Base-by-base conservation (phyloP, 495 filamentous ascomycete species). In the Parathielavia hyrcaniae region DNA sequence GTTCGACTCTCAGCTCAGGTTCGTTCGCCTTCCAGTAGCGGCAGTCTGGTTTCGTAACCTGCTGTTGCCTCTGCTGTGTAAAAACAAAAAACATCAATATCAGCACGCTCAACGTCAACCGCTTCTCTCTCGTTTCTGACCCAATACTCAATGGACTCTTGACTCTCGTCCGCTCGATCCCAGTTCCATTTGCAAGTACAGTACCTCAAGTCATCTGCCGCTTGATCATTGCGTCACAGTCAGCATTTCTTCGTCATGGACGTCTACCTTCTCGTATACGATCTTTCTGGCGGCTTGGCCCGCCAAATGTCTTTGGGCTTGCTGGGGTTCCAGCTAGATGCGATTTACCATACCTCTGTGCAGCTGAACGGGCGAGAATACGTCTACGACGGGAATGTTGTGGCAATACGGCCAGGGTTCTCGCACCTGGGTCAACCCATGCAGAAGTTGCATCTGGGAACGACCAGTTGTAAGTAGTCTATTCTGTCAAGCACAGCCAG, bases 251-350 rank as follows among this genome's bases (percentile, higher is more conserved):
- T 39, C 41, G 64, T 38, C 30, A 96, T 96, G 90, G 88, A 95
- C 58, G 88, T 96, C 39, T 79, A 92, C 66, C 81, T 97, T 47
- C 92, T 96, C 58, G 85, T 96, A 53, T 98, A 98, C 63, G 93
- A 98, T 77, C 81, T 98, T 39, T 96, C 93, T 16, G 78, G 85
- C 69, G 91, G 86, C 38, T 50, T 81, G 38, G 77, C 74, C 14
- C 70, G 69, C 36, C 70, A 77, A 50, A 70, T 82, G 61, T 79
- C 77, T 11, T 57, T 64, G 55, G 55, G 59, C 19, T 64, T 87
- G 64, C 80, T 86, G 34, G 89, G 89, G 0, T 85, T 83, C 54
- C 86, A 90, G 44, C 81, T 91, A 19, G 91, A 96, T 72, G 91
- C 91, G 34, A 81, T 96, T 45, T 97, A 96, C 67, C 91, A 96